Conservation (phyloP, 2,329 filamentous ascomycete genomes). For the Chaetomium sp. region DNA sequence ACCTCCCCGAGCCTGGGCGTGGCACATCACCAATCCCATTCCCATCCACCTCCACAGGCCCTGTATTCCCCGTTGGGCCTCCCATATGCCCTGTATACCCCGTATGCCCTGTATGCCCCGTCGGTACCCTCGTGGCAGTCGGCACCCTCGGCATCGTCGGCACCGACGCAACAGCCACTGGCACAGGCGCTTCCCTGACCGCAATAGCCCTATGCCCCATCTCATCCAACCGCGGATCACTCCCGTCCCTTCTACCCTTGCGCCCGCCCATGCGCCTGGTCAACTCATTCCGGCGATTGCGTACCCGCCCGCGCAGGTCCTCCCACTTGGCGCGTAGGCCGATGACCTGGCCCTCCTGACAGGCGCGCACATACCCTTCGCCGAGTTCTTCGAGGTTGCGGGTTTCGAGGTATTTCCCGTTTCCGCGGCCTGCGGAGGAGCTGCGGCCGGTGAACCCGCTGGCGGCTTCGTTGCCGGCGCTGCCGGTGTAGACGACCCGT, state of each 20-base stretch:
- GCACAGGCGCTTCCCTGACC: too few species aligned
- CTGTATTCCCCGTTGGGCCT: too few species aligned
- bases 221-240: not conserved
- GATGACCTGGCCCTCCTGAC: constrained; percentile 39
- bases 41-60: too few species aligned
- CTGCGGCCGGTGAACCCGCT: not conserved
- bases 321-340: constrained; percentile 39
- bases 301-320: constrained; percentile 31
- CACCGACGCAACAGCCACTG: too few species aligned
- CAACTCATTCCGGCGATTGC: constrained; percentile 26
- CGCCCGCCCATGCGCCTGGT: not conserved
- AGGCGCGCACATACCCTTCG: constrained; percentile 40
- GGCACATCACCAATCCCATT: too few species aligned
- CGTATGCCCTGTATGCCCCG: too few species aligned
- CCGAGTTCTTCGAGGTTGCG: constrained; percentile 46
- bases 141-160: too few species aligned
- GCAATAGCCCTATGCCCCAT: too few species aligned
- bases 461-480: not conserved
- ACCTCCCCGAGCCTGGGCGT: too few species aligned
- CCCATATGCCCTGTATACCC: too few species aligned
- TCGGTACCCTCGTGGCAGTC: too few species aligned
- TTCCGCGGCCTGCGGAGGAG: not conserved
- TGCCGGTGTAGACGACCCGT: constrained; percentile 32
- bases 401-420: constrained; percentile 31
- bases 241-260: not conserved